Conservation (phyloP, 805 yeast species). For the Suhomyces sp. region DNA sequence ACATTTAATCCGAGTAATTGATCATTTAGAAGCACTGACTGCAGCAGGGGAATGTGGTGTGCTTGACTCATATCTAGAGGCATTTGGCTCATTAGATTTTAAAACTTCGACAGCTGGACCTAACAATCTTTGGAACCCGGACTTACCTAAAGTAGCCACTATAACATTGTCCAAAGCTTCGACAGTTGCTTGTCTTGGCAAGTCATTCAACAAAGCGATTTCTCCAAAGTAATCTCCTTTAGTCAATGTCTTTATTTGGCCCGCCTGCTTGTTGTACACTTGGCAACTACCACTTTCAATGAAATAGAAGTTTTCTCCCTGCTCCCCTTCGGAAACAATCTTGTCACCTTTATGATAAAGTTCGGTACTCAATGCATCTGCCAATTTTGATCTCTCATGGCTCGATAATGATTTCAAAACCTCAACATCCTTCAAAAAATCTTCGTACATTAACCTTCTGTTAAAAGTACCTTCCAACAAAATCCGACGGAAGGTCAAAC, state of each 20-base stretch:
- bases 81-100: constrained; percentile 74
- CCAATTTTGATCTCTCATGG: constrained; percentile 86
- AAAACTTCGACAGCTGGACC: constrained; percentile 93
- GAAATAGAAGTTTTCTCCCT: constrained; percentile 45
- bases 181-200: constrained; percentile 93
- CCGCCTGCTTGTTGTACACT: constrained; percentile 62
- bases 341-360: constrained; percentile 66
- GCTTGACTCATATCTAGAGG: no score
- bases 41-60: no score
- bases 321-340: constrained; percentile 83
- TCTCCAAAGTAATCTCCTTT: constrained; percentile 97
- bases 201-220: constrained; percentile 85
- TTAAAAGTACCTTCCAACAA: constrained; percentile 86
- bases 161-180: constrained; percentile 71
- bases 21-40: no score
- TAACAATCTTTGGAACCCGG: constrained; percentile 88
- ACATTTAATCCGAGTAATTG: no score
- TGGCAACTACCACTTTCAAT: constrained; percentile 77
- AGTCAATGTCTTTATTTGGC: constrained; percentile 56
- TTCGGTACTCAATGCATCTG: constrained; percentile 89
- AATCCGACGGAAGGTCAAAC: constrained; percentile 89
- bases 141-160: constrained; percentile 89
- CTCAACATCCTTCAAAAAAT: constrained; percentile 82
- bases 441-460: constrained; percentile 88
- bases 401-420: constrained; percentile 69